These are phyloP conservation scores for Medakamo hakoo DNA, from an alignment of 139 green algal species.

Conservation along the genomic window DNA sequence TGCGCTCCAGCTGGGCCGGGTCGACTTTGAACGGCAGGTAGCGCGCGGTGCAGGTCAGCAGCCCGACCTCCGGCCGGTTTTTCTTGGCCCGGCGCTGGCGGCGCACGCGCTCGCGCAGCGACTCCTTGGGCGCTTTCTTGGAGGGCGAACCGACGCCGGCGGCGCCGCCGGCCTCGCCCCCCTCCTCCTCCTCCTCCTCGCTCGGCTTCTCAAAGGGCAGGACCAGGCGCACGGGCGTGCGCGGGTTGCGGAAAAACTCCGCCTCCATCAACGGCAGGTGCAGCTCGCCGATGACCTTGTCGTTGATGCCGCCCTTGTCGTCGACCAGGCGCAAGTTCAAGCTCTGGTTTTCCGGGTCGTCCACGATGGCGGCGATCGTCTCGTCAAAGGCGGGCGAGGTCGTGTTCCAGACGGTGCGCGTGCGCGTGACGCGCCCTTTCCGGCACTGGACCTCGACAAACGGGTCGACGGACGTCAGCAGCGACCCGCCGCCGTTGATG, in stretches of 20 bases:
- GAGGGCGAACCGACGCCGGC: no score
- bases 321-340: slow-evolving; percentile 21
- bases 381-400: slow-evolving; percentile 34
- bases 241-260: slow-evolving; percentile 14
- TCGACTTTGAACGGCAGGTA: background rate
- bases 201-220: slow-evolving; percentile 15
- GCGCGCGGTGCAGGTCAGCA: background rate
- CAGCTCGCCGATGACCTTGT: slow-evolving; percentile 2
- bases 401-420: slow-evolving; percentile 21
- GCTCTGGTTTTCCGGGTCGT: slow-evolving; percentile 33
- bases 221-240: background rate
- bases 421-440: slow-evolving; percentile 15
- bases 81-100: background rate
- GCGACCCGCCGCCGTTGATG: slow-evolving; percentile 2
- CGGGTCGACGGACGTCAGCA: slow-evolving; percentile 11
- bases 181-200: slow-evolving; percentile 6
- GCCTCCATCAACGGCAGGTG: slow-evolving; percentile 14
- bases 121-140: background rate
- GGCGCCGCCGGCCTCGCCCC: slow-evolving; percentile 6
- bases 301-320: slow-evolving; percentile 9
- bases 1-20: background rate
- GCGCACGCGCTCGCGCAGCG: background rate
- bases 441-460: slow-evolving; percentile 10
- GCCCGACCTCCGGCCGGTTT: background rate
- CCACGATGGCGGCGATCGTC: slow-evolving; percentile 42